Base-by-base conservation (phyloP, 2,329 filamentous ascomycete genomes). In the Clonostachys sp. region DNA sequence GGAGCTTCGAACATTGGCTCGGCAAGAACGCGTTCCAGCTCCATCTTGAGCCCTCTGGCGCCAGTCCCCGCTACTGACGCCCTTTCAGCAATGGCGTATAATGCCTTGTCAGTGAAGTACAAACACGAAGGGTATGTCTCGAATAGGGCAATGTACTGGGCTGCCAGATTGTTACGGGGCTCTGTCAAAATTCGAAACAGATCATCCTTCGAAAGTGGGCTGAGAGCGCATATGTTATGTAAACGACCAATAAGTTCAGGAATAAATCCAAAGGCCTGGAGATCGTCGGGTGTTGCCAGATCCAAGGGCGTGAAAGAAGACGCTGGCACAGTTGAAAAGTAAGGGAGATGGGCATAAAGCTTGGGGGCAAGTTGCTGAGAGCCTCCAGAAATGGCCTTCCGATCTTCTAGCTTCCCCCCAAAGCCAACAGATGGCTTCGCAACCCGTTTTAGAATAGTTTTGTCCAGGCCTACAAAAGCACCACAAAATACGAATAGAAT, bases 401-500 rank as follows among this genome's bases (percentile, higher is more conserved):
- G 66, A n/a, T 71, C 70, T 13, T 87, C 83, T 16, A 97, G 80
- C 18, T 87, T 84, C 5, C 91, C 91, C 6, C 91, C 91, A 58
- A 99, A 99, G 1, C 94, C 94, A 55, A 99, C 92, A 4, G 89
- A 87, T 0, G 81, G 79, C 60, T 87, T 90, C 12, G 90, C 86
- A 41, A 97, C 86, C n/a, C 94, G 84, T 49, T 91, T 87, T 50
- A 95, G 75, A 44, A 99, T 81, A 34, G 87, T 80, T 63, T 95
- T 96, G 59, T 96, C 89, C 2, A 97, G 75, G 3, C 91, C 92
- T 35, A 95, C 88, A 62, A 99, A 99, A 16, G 94, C 94, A 16
- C 94, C 94, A 12, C 91, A 95, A 64, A 94, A 96, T 40, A 99
- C 91, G 68, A 99, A 99, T 30, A 99, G 79, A 50, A 99, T 97